Conservation (phyloP, 1,284 basidiomycete genomes). For the Porodaedalea pini region DNA sequence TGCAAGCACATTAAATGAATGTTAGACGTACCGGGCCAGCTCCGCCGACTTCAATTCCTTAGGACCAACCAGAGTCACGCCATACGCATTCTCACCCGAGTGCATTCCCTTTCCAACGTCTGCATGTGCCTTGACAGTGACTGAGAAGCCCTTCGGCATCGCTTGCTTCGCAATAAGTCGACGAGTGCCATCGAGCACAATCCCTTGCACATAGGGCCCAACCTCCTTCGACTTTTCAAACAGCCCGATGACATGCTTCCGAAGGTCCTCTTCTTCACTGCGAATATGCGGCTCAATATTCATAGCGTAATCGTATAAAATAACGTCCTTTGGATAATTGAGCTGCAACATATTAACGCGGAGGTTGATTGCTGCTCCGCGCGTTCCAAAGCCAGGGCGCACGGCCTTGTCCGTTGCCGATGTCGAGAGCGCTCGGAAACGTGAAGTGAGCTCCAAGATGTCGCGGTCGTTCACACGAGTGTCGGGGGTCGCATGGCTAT, state of each 20-base stretch:
- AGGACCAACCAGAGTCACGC: conserved; percentile 45
- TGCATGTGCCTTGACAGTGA: conserved; percentile 49
- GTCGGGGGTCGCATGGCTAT: too few species aligned
- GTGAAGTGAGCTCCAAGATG: not conserved
- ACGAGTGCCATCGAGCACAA: conserved; percentile 60
- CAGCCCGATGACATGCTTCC: conserved; percentile 52
- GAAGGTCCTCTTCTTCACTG: conserved; percentile 36
- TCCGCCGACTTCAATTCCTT: conserved; percentile 42
- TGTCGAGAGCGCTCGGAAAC: conserved; percentile 9
- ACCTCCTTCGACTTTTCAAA: conserved; percentile 48
- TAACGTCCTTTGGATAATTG: conserved; percentile 41
- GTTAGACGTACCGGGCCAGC: conserved; percentile 49
- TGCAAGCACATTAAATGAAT: not conserved
- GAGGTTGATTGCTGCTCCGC: conserved; percentile 48
- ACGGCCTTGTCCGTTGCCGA: conserved; percentile 23
- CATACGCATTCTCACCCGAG: conserved; percentile 45
- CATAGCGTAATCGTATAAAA: conserved; percentile 59
- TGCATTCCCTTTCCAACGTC: conserved; percentile 47
- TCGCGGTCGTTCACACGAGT: too few species aligned
- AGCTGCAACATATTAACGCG: conserved; percentile 69
- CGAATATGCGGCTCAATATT: conserved; percentile 46
- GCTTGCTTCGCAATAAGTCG: conserved; percentile 52
- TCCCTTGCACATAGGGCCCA: conserved; percentile 38
- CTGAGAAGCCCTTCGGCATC: conserved; percentile 49
- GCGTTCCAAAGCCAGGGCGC: conserved; percentile 63